Evolutionary conservation across 768 basidiomycete species (phyloP).

Genomic region (Sarcodon sp.): DNA sequence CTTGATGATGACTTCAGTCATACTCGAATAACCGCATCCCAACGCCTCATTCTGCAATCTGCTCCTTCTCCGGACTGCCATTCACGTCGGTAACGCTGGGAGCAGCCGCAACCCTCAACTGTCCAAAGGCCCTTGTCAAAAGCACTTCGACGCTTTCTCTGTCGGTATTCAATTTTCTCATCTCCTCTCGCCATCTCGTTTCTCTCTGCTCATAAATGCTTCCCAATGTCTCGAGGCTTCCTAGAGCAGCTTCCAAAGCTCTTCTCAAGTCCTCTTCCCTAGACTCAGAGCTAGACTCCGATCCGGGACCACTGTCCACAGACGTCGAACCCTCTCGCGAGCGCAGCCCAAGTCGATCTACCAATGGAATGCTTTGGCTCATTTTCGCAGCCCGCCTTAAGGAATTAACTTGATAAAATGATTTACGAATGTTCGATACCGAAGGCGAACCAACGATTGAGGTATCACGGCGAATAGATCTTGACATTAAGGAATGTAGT

Average conservation of each 20-base stretch:
- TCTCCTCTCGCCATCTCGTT: constrained; percentile 51
- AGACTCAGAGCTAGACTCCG: constrained; percentile 42
- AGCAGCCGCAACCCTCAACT: not conserved
- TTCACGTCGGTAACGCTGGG: no score
- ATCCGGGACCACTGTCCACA: constrained; percentile 3
- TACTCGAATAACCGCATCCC: no score
- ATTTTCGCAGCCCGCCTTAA: constrained; percentile 34
- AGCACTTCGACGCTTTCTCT: constrained; percentile 54
- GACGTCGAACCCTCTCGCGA: constrained; percentile 19
- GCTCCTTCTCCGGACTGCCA: no score
- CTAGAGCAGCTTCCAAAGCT: constrained; percentile 54
- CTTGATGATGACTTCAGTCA: no score
- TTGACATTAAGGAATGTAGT: constrained; percentile 49
- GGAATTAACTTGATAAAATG: constrained; percentile 47
- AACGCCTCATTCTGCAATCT: no score
- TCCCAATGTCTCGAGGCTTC: constrained; percentile 49
- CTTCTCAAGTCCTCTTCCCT: constrained; percentile 56
- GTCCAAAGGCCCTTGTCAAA: constrained; percentile 46
- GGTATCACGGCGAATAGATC: constrained; percentile 51
- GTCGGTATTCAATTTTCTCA: constrained; percentile 51
- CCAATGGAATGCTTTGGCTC: constrained; percentile 34
- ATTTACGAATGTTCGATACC: constrained; percentile 37
- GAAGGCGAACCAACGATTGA: constrained; percentile 30
- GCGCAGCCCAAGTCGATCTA: constrained; percentile 24
- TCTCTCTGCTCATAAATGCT: constrained; percentile 59